A percentile compares a stretch with the other conserved stretches of the same genome.
Evolutionary conservation across 805 yeast species (phyloP).

Genomic region (Myxozyma lipomycoides): DNA sequence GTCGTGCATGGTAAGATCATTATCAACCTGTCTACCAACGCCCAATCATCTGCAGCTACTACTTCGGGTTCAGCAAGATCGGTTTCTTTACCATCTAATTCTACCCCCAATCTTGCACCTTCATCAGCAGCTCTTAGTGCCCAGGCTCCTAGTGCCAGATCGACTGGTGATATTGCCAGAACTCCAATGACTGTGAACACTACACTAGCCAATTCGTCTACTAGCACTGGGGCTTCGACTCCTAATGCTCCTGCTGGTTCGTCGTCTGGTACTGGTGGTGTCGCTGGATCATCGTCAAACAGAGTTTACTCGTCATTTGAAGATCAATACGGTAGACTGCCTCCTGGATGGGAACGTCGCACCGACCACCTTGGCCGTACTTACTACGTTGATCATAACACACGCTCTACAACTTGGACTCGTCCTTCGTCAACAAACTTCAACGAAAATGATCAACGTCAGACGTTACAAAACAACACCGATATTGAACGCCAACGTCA

Average conservation of each 20-base stretch:
- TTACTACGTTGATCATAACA: slow-evolving; percentile 95
- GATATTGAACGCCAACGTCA: slow-evolving; percentile 90
- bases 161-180: slow-evolving; percentile 29
- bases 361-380: slow-evolving; percentile 97
- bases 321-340: slow-evolving; percentile 93
- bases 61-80: slow-evolving; percentile 1
- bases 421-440: slow-evolving; percentile 79
- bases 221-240: slow-evolving; percentile 29
- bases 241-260: slow-evolving; percentile 30
- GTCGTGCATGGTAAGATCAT: slow-evolving; percentile 92
- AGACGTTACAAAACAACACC: slow-evolving; percentile 50
- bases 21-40: slow-evolving; percentile 43
- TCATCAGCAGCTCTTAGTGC: slow-evolving; percentile 4
- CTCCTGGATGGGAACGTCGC: slow-evolving; percentile 99
- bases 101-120: slow-evolving; percentile 9
- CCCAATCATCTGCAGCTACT: slow-evolving; percentile 8
- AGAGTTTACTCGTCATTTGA: slow-evolving; percentile 90
- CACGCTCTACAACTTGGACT: slow-evolving; percentile 98
- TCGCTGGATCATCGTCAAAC: slow-evolving; percentile 24
- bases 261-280: slow-evolving; percentile 23
- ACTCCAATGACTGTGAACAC: slow-evolving; percentile 29
- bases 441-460: slow-evolving; percentile 64
- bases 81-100: slow-evolving; percentile 17
- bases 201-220: slow-evolving; percentile 28
- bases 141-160: slow-evolving; percentile 2